Evolutionary conservation across 2,329 filamentous ascomycete genomes (phyloP), one percentile per base, ranked within the genome.

Genomic region (Nigrograna mackinnonii): DNA sequence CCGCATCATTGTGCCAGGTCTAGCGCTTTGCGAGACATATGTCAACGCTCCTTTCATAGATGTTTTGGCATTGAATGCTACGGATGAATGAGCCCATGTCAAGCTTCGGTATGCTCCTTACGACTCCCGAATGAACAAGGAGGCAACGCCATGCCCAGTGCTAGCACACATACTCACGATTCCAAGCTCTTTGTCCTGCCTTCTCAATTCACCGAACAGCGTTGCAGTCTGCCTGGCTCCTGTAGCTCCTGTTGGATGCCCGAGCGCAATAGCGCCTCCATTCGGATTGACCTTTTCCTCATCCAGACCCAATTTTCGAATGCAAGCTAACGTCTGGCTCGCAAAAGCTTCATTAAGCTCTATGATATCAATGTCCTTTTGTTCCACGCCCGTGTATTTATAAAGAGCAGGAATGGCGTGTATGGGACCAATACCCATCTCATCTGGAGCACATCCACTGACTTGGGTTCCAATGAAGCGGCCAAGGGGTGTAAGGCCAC

Each of bases 261-360:
- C 89, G 0, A 94, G 77, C 6, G 89, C 89, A 62, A 92, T 91
- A 52, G 89, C 89, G 49, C 89, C 89, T 53, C 89, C 89, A 48
- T 87, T 80, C 16, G 85, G 80, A 74, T 92, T 94, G 78, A 92
- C 83, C 79, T 89, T 91, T 60, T 80, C 73, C 68, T 80, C 80
- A 60, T 88, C 84, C 34, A 92, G 71, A 42, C 80, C 80, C 33
- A 94, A 79, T 58, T 59, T 68, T 28, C 74, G 68, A 37, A 88
- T 77, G 73, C 91, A 95, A 78, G 96, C 96, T 30, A 96, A 89
- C 2, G 89, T 91, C 90, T 97, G 96, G 46, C 88, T 94, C 22
- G 91, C 92, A 62, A 97, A 97, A 1, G 94, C 92, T 79, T 97
- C 92, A 74, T 97, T 97, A 64, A 99, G 73, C 79, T 97, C 92